Base-by-base conservation (phyloP, 805 yeast genomes). In the Starmera dryadoides region DNA sequence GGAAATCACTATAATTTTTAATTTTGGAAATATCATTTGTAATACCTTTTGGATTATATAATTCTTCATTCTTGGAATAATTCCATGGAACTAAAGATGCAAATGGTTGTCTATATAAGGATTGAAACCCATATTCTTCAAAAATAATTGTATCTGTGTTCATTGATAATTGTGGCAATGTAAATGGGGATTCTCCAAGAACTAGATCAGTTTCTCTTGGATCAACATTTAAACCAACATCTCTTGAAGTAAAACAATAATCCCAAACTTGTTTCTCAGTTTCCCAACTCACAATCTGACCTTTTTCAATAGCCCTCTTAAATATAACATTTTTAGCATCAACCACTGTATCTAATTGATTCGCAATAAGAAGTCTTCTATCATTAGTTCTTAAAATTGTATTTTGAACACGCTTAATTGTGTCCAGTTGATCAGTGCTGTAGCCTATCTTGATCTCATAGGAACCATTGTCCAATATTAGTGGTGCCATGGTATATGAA, bases 281-380 rank as follows among this genome's bases (percentile, higher is more conserved):
- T 46, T 86, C 95, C 98, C 98, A 93, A 30, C 91, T 86, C 0
- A 81, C 78, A 37, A 93, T 64, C 48, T 89, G 94, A 3, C 97
- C 97, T 48, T 81, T 79, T 46, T 88, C 96, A 41, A 78, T 77
- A 0, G 99, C 97, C 40, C 98, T 67, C 43, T 82, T 73, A 59
- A 82, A 75, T 17, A 72, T 71, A 6, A 89, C 69, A 1, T 88
- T 86, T 0, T 94, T 78, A 29, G 78, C 79, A 53, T 88, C 93
- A 43, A 73, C 75, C 35, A 91, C 76, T 14, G 69, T 66, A 15
- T 71, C 60, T 10, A 81, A 51, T 45, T 81, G 82, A 42, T 86
- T 83, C 4, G 95, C 95, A 10, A 89, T 66, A 49, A 83, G 78
- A 2, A 81, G 57, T 15, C 77, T 62, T 30, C 86, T 84, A 59